Evolutionary conservation across 495 filamentous ascomycete genomes (phyloP), one percentile per base, ranked within the genome.

Genomic region (Evernia prunastri): DNA sequence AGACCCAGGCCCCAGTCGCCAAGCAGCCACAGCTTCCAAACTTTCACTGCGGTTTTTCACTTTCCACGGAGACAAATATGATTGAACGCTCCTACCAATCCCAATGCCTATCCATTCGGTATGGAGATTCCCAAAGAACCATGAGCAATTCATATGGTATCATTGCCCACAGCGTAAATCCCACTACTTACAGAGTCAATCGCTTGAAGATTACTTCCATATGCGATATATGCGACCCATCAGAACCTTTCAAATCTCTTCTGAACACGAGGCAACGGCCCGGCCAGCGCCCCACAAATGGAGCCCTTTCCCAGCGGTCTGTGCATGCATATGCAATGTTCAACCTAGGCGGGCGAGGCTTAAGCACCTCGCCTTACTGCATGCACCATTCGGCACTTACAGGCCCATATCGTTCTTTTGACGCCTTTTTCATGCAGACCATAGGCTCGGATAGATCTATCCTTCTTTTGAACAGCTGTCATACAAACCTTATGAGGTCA

Each of bases 221-320:
- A 70, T 36, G 66, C 68, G 68, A 70, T 23, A 70, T 23, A 70
- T 42, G 63, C 68, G 68, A 68, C 68, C 33, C 9, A 62, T 43
- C 23, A 61, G 39, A 56, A 40, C 40, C 23, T 42, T 27, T 33
- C 61, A 49, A 58, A 58, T 58, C 31, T 58, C 29, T 33, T 29
- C 29, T 8, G 49, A 56, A 53, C 61, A 65, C 62, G 62, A 65
- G 62, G 66, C 33, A 43, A 64, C 61, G 66, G 43, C 56, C 61
- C 56, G 66, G 9, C 40, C 20, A 49, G 54, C 51, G 33, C 31
- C 13, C 29, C 20, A 58, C 15, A 63, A 27, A 57, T 27, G 61
- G 36, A 18, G 39, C 23, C 39, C 27, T 49, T 29, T 61, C 42
- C 23, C 39, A 45, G 61, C 61, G 18, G 61, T 51, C 31, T 63